These are phyloP conservation scores for Myxozyma vanderwaltii DNA, from an alignment of 805 yeast genomes.

Conservation along the genomic window DNA sequence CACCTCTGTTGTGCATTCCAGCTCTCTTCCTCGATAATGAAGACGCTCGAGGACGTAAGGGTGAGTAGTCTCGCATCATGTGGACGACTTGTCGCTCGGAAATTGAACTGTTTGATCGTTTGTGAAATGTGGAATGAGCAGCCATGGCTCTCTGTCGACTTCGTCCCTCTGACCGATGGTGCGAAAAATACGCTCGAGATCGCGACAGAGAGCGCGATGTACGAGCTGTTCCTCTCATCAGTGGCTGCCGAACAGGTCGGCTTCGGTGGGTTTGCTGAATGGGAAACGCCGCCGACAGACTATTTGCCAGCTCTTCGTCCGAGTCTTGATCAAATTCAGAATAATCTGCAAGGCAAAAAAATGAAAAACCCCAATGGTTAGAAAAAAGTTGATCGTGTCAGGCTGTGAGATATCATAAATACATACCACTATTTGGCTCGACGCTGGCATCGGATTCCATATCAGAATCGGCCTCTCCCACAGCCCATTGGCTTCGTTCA, in stretches of 20 bases:
- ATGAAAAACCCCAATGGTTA: background rate
- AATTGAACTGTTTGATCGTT: background rate
- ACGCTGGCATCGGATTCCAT: conserved; percentile 13
- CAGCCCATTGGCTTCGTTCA: background rate
- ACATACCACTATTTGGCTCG: conserved; percentile 25
- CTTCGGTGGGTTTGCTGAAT: background rate
- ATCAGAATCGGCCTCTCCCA: background rate
- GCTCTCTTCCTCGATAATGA: background rate
- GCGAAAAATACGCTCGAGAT: background rate
- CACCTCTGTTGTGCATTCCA: background rate
- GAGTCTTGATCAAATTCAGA: conserved; percentile 8
- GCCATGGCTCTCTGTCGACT: background rate
- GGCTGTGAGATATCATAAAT: background rate
- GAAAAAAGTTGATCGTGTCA: background rate
- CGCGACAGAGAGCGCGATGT: background rate
- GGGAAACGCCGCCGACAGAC: background rate
- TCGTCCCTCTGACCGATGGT: background rate
- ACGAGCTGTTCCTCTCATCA: background rate
- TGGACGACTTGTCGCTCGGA: background rate
- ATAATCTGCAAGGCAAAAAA: background rate
- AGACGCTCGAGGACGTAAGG: conserved; percentile 1
- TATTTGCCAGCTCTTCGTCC: conserved; percentile 4
- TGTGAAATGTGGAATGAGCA: background rate
- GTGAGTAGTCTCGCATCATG: conserved; percentile 5
- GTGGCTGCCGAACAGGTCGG: background rate